Base-by-base conservation (phyloP, 306 rosid genomes). In the Echinosophora koreensis region DNA sequence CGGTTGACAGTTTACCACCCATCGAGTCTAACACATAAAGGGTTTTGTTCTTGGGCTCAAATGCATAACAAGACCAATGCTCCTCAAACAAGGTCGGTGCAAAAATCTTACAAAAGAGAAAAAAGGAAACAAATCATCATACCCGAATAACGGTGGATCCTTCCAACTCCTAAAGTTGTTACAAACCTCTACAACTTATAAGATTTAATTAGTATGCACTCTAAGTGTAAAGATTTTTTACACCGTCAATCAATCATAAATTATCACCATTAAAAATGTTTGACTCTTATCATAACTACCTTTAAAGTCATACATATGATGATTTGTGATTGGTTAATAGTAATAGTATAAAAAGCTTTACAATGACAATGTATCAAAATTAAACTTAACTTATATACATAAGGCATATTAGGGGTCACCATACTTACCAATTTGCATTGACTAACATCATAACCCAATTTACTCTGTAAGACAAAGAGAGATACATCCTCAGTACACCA, bases 1-100 rank as follows among this genome's bases (percentile, higher is more conserved):
- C 5, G 54, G 32, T 63, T 50, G 71, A 51, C 38, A 63, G 8
- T 12, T 7, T 64, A 38, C 54, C 22, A 22, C 6, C n/a, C 79
- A 62, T 74, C 4, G 79, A 50, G 30, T 74, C 79, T 12, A 74
- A 74, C 30, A 74, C 79, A 37, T 50, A 51, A 39, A 75, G 28
- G 62, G 32, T 50, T 75, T 64, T 75, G 8, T 51, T 56, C 52
- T 50, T 50, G 55, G 72, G 80, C 30, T 75, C 54, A 2, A 75
- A 52, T 7, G 15, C 80, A 50, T 62, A 75, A 51, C 80, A 75
- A 75, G 64, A 63, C 72, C 80, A 75, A 63, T 75, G 80, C 54
- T 63, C 72, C 41, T 50, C 64, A 50, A 75, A 75, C 42, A 75
- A 37, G 35, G 72, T 63, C 1, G 80, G 80, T 13, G 80, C 72